A percentile compares a stretch with the other conserved stretches of the same genome.
These are phyloP conservation scores for Penicillium sp. DNA, from an alignment of 2,329 filamentous ascomycete species.

Conservation along the genomic window DNA sequence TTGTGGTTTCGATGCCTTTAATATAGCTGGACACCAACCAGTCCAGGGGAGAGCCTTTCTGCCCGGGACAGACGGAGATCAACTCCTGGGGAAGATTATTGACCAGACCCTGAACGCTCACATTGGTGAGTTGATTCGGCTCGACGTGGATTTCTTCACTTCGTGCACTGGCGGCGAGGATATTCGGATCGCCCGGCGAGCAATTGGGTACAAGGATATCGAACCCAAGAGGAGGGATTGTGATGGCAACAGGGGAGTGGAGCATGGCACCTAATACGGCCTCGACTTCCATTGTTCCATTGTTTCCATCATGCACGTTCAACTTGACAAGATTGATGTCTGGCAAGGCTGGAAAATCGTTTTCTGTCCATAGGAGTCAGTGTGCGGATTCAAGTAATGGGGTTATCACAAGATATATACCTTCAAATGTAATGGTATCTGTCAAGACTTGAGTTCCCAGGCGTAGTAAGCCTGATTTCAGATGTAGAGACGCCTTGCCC, in stretches of 20 bases:
- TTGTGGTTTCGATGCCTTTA: slow-evolving; percentile 71
- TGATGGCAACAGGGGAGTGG: slow-evolving; percentile 73
- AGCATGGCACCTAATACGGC: slow-evolving; percentile 72
- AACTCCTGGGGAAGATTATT: slow-evolving; percentile 72
- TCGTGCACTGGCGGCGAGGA: slow-evolving; percentile 73
- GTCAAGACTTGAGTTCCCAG: slow-evolving; percentile 75
- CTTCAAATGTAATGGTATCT: slow-evolving; percentile 77
- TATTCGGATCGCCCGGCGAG: slow-evolving; percentile 66
- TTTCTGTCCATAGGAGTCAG: slow-evolving; percentile 32
- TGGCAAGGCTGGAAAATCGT: slow-evolving; percentile 73
- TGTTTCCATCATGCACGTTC: slow-evolving; percentile 71
- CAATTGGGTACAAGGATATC: slow-evolving; percentile 85
- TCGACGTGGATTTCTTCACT: slow-evolving; percentile 68
- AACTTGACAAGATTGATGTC: slow-evolving; percentile 79
- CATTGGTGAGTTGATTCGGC: slow-evolving; percentile 66
- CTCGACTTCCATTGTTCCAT: slow-evolving; percentile 75
- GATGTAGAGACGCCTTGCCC: slow-evolving; percentile 69
- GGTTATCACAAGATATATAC: slow-evolving; percentile 62
- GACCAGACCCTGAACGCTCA: slow-evolving; percentile 71
- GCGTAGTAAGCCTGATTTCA: slow-evolving; percentile 77
- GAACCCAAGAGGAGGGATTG: slow-evolving; percentile 78
- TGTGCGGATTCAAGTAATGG: neutral
- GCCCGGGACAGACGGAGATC: slow-evolving; percentile 71
- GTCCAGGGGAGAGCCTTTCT: slow-evolving; percentile 80
- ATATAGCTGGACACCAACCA: slow-evolving; percentile 78